These are phyloP conservation scores for Poa annua DNA, from an alignment of 176 grass and related monocot species.

Conservation along the genomic window DNA sequence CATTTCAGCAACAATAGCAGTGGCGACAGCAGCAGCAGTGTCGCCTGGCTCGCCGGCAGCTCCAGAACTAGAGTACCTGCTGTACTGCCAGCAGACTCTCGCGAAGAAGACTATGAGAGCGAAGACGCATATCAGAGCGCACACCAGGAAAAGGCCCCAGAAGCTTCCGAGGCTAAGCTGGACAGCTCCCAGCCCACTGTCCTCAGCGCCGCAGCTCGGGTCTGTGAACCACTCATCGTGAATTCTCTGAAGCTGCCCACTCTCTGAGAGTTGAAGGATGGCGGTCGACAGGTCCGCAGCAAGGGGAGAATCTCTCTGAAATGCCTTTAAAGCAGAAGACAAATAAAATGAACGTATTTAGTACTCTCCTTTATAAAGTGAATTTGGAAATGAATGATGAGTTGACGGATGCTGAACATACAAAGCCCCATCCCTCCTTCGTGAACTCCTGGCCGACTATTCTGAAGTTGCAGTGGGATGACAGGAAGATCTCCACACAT, in stretches of 20 bases:
- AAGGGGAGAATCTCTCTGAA: conserved; percentile 88
- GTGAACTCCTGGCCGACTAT: conserved; percentile 82
- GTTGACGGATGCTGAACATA: conserved; percentile 50
- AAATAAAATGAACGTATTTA: conserved; percentile 22
- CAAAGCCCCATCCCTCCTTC: conserved; percentile 93
- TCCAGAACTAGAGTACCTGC: conserved; percentile 44
- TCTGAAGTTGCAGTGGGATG: conserved; percentile 75
- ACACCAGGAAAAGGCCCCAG: conserved; percentile 84
- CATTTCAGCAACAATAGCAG: background rate
- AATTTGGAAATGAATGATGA: background rate
- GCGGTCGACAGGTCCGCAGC: conserved; percentile 80
- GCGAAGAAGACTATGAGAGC: conserved; percentile 58
- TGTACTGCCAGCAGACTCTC: conserved; percentile 60
- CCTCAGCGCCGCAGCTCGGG: conserved; percentile 52
- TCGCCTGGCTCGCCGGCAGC: background rate
- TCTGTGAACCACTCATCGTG: conserved; percentile 69
- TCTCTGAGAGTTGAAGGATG: conserved; percentile 88
- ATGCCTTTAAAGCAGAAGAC: conserved; percentile 56
- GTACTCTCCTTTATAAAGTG: background rate
- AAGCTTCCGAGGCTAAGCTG: conserved; percentile 72
- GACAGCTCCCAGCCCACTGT: conserved; percentile 48
- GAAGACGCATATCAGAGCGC: conserved; percentile 59
- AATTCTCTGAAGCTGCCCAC: conserved; percentile 78
- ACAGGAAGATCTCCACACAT: conserved; percentile 74
- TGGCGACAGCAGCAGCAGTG: background rate